These are phyloP conservation scores for Eutypella sp. DNA, from an alignment of 2,329 filamentous ascomycete species.

Conservation along the genomic window DNA sequence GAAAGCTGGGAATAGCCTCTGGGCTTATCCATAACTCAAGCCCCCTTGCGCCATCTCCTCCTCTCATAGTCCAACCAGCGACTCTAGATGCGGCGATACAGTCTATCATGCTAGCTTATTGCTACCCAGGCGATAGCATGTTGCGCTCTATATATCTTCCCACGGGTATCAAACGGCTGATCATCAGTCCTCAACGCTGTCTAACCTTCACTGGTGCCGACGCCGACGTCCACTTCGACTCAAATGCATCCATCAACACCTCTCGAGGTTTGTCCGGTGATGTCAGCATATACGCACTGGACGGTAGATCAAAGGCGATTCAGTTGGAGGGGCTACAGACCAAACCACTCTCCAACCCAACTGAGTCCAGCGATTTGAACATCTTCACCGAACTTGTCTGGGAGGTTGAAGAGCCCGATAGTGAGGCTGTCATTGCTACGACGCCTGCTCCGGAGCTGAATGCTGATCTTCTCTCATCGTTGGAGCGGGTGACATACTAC, in stretches of 20 bases:
- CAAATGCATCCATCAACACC: not conserved
- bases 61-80: constrained; percentile 7
- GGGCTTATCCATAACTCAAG: no score
- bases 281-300: constrained; percentile 6
- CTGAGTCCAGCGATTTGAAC: constrained; percentile 6
- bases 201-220: not conserved
- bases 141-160: constrained; percentile 6
- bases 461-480: constrained; percentile 2
- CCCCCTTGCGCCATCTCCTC: not conserved
- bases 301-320: constrained; percentile 3
- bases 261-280: constrained; percentile 3
- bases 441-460: not conserved
- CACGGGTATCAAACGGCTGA: not conserved
- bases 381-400: constrained; percentile 8
- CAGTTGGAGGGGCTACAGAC: constrained; percentile 9
- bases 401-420: constrained; percentile 3
- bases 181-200: constrained; percentile 5
- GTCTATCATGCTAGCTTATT: constrained; percentile 7
- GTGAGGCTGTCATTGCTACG: not conserved
- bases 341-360: constrained; percentile 3
- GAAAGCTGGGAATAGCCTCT: constrained; percentile 7
- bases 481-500: constrained; percentile 1
- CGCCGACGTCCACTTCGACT: constrained; percentile 3
- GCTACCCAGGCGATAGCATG: constrained; percentile 6
- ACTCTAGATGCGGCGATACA: constrained; percentile 8